Conservation (phyloP, 768 basidiomycete genomes). For the Pisolithus orientalis region DNA sequence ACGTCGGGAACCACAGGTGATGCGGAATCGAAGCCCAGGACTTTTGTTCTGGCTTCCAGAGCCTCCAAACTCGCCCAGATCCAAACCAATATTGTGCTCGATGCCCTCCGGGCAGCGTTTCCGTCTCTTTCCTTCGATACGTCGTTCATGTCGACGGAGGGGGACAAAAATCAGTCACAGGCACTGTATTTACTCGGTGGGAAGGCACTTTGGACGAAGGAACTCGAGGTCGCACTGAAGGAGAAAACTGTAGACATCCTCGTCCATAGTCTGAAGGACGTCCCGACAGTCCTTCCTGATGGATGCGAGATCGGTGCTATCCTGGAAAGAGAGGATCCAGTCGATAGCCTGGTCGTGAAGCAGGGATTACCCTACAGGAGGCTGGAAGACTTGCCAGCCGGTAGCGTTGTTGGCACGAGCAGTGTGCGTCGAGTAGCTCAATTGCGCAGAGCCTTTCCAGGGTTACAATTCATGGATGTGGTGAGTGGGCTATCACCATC, state of each 20-base stretch:
- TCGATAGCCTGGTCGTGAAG: conserved; percentile 86
- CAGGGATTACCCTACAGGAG: conserved; percentile 60
- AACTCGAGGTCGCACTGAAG: conserved; percentile 82
- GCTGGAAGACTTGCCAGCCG: conserved; percentile 78
- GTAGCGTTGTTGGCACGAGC: conserved; percentile 91
- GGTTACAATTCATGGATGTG: conserved; percentile 78
- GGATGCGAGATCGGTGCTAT: conserved; percentile 85
- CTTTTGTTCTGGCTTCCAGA: conserved; percentile 77
- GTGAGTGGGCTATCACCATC: conserved; percentile 44
- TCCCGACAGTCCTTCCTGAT: conserved; percentile 80
- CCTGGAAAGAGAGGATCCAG: conserved; percentile 79
- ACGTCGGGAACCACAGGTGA: not conserved
- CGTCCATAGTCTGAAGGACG: conserved; percentile 89
- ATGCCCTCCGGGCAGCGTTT: conserved; percentile 51
- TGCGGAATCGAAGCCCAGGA: conserved; percentile 10
- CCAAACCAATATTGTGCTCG: conserved; percentile 79
- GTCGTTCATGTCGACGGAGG: conserved; percentile 65
- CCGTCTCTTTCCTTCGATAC: conserved; percentile 46
- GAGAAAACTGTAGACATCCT: conserved; percentile 79
- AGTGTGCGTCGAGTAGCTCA: conserved; percentile 92
- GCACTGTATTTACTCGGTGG: conserved; percentile 86
- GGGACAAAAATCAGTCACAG: conserved; percentile 86
- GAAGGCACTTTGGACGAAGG: conserved; percentile 94
- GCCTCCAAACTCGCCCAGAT: conserved; percentile 84
- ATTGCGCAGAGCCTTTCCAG: conserved; percentile 69